These are phyloP conservation scores for Lolium rigidum DNA, from an alignment of 176 grass and related monocot genomes.

Conservation along the genomic window DNA sequence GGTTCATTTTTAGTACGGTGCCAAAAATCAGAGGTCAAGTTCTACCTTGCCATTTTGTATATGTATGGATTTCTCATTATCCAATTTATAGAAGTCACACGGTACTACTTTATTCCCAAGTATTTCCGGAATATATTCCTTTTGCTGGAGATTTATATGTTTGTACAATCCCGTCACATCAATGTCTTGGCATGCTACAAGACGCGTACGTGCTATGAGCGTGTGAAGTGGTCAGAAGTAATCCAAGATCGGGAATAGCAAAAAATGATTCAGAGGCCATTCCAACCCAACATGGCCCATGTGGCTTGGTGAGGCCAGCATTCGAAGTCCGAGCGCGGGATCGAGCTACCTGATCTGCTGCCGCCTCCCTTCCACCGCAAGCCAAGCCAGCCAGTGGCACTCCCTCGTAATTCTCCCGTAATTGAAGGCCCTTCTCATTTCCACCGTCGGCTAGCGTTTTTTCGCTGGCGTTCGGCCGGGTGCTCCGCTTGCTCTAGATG, in stretches of 20 bases:
- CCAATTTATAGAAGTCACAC: no score
- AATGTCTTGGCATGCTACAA: not conserved
- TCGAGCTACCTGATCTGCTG: no score
- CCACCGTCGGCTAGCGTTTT: not conserved
- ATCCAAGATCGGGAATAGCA: not conserved
- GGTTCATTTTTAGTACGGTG: no score
- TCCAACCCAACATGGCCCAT: slow-evolving; percentile 47
- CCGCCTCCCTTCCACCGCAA: not conserved
- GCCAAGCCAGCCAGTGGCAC: not conserved
- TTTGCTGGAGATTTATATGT: not conserved
- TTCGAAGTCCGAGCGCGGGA: not conserved
- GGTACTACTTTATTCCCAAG: no score
- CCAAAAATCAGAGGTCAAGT: no score
- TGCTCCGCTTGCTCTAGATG: no score
- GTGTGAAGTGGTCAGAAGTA: not conserved
- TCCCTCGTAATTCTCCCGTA: not conserved
- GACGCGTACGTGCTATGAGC: not conserved
- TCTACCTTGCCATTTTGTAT: no score
- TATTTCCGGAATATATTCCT: not conserved
- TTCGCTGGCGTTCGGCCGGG: not conserved
- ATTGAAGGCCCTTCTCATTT: not conserved
- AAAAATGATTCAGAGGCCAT: slow-evolving; percentile 8
- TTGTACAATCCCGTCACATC: not conserved
- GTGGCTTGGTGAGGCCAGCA: not conserved
- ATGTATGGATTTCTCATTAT: no score